phyloP scores from a whole-genome alignment of 768 basidiomycete genomes.

The Lentinula lateritia region DNA sequence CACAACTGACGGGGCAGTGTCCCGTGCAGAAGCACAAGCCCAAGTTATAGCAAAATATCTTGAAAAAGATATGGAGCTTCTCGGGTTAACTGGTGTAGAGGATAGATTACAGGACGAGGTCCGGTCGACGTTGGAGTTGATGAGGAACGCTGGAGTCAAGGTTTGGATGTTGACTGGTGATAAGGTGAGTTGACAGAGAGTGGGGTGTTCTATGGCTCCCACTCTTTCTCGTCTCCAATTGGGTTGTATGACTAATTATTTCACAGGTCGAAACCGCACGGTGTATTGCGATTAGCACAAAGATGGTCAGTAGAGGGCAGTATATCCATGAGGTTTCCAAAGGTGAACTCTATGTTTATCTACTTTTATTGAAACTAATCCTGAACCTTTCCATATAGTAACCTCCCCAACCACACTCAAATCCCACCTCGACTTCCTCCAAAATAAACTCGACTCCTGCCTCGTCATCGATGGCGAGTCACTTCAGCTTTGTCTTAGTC shows the following conservation, averaged over 20 bases:
- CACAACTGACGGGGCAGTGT: conserved; percentile 77
- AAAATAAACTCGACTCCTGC: conserved; percentile 94
- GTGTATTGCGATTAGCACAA: conserved; percentile 96
- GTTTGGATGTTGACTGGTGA: conserved; percentile 99
- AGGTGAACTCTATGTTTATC: conserved; percentile 39
- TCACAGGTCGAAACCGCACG: conserved; percentile 84
- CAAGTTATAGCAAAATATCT: conserved; percentile 69
- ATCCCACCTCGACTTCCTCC: conserved; percentile 87
- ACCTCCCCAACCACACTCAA: conserved; percentile 71
- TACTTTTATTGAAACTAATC: too few relatives aligned
- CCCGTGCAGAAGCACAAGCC: conserved; percentile 76
- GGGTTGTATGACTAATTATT: too few relatives aligned
- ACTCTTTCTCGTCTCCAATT: too few relatives aligned
- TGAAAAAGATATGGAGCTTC: conserved; percentile 85
- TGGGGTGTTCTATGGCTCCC: too few relatives aligned
- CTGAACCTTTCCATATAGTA: conserved; percentile 13
- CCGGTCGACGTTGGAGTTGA: conserved; percentile 73
- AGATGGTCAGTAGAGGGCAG: conserved; percentile 91
- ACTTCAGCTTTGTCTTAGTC: conserved; percentile 83
- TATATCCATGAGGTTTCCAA: conserved; percentile 97
- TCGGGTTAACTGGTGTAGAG: conserved; percentile 97
- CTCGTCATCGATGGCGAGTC: conserved; percentile 98
- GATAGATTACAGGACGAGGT: conserved; percentile 98
- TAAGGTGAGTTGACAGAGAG: conserved; percentile 35
- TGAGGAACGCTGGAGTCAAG: conserved; percentile 95